Conservation (phyloP, 2,329 filamentous ascomycete species). For the Verticillium tricorpus region DNA sequence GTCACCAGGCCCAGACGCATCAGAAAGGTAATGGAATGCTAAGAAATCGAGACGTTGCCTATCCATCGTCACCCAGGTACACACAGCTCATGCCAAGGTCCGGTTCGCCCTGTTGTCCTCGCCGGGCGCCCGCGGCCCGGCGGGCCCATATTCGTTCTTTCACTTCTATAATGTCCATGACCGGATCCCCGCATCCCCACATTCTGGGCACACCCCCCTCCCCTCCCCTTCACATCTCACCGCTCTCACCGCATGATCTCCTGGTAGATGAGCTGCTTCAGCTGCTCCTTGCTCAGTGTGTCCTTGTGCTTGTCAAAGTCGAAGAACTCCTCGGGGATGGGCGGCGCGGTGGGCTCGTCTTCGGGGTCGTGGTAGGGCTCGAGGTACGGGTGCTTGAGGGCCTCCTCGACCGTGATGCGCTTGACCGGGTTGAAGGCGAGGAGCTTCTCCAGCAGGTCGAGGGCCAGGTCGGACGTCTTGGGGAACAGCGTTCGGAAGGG, state of each 20-base stretch:
- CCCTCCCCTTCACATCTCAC: too few species aligned
- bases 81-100: not conserved
- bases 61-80: not conserved
- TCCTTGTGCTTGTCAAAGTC: conserved; percentile 99
- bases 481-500: conserved; percentile 96
- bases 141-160: conserved; percentile 32
- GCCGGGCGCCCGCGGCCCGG: conserved; percentile 56
- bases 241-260: conserved; percentile 70
- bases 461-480: conserved; percentile 94
- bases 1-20: not conserved
- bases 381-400: conserved; percentile 93
- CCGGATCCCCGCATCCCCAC: conserved; percentile 22
- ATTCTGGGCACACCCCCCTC: not conserved
- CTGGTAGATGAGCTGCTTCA: conserved; percentile 96
- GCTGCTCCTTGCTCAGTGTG: conserved; percentile 93
- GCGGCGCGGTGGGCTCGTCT: conserved; percentile 92
- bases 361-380: conserved; percentile 99
- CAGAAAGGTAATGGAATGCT: not conserved
- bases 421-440: conserved; percentile 98
- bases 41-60: not conserved
- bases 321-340: conserved; percentile 98
- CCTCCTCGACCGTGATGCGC: conserved; percentile 96
- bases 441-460: conserved; percentile 92
- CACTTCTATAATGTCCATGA: conserved; percentile 56
- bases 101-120: conserved; percentile 18